A percentile compares a stretch with the other conserved stretches of the same genome.
These are phyloP conservation scores for Microbotryum silenes-acaulis DNA, from an alignment of 1,284 basidiomycete genomes.

Conservation along the genomic window DNA sequence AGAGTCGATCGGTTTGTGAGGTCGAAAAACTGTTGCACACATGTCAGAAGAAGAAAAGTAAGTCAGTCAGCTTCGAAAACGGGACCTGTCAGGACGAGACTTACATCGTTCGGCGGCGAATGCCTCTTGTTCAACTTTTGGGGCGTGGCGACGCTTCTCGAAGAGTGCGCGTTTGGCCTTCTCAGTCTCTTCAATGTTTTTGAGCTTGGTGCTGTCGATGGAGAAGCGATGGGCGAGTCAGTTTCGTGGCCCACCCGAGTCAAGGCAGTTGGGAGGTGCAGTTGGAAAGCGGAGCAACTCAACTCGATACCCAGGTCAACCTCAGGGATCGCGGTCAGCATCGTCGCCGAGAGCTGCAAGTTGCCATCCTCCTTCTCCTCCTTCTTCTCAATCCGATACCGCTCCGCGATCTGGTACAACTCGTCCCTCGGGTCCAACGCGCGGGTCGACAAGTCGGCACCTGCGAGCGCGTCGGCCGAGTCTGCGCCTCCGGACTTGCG, in stretches of 20 bases:
- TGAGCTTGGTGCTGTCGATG: slow-evolving; percentile 63
- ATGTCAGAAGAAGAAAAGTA: background rate
- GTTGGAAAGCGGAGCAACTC: slow-evolving; percentile 40
- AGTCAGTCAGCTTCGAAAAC: background rate
- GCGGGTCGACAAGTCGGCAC: slow-evolving; percentile 36
- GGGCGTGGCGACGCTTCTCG: slow-evolving; percentile 55
- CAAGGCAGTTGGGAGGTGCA: too few species aligned
- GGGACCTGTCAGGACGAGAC: slow-evolving; percentile 38
- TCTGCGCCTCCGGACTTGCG: slow-evolving; percentile 49
- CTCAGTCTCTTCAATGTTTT: slow-evolving; percentile 95
- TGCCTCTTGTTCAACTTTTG: slow-evolving; percentile 50
- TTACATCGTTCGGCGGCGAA: slow-evolving; percentile 74
- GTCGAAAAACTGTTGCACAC: slow-evolving; percentile 61
- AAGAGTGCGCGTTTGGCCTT: slow-evolving; percentile 79
- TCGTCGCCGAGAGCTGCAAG: slow-evolving; percentile 81
- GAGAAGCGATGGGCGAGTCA: background rate
- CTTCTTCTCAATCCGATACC: slow-evolving; percentile 42
- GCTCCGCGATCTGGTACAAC: slow-evolving; percentile 69
- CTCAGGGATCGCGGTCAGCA: slow-evolving; percentile 91
- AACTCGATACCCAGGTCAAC: slow-evolving; percentile 97
- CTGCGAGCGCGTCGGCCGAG: slow-evolving; percentile 43
- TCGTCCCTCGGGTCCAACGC: slow-evolving; percentile 68
- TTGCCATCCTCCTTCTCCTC: slow-evolving; percentile 67
- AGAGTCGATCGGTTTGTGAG: slow-evolving; percentile 65
- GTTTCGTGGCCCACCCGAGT: background rate